Evolutionary conservation across 192 early-diverging fungal genomes (phyloP), one percentile per base, ranked within the genome.

Genomic region (Dissophora globulifera): DNA sequence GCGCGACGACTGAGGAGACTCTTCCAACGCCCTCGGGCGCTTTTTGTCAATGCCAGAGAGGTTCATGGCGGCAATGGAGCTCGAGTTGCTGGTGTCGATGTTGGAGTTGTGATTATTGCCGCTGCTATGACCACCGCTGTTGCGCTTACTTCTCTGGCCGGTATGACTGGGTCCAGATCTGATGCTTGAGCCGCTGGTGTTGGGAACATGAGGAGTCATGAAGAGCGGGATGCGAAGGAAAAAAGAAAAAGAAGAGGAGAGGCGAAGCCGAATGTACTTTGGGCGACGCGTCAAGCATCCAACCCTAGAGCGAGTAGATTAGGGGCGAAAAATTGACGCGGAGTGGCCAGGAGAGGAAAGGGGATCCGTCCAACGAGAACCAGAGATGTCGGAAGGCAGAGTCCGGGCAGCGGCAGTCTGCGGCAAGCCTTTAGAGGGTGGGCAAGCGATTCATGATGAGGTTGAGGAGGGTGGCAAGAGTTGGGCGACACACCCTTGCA

Each of bases 21-120:
- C 58, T 30, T 76, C 72, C 22, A 15, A 13, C 4, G 62, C 52
- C 9, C 72, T 11, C 3, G 51, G 49, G 41, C 72, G 63, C 17
- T 76, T 76, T 23, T 66, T 66, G 62, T 67, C 72, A 3, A 43
- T 38, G 47, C 31, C 26, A 5, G 43, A 8, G 19, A 25, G 3
- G 6, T 30, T 26, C 26, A 43, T 27, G 23, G 57, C 41, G 16
- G 22, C 16, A 22, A 45, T 27, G 46, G 49, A 41, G n/a, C n/a
- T n/a, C n/a, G 25, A 33, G 33, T 61, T 45, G 30, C 4, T 5
- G 41, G 4, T n/a, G 54, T 4, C 11, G 22, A 26, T 56, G 38
- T 26, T 40, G 4, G 23, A n/a, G 42, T 29, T 26, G 19, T 45
- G 43, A 4, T 45, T n/a, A 45, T 6, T 38, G 7, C 25, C 25